These are phyloP conservation scores for Smallanthus sonchifolius DNA, from an alignment of 129 eudicot genomes.

Conservation along the genomic window DNA sequence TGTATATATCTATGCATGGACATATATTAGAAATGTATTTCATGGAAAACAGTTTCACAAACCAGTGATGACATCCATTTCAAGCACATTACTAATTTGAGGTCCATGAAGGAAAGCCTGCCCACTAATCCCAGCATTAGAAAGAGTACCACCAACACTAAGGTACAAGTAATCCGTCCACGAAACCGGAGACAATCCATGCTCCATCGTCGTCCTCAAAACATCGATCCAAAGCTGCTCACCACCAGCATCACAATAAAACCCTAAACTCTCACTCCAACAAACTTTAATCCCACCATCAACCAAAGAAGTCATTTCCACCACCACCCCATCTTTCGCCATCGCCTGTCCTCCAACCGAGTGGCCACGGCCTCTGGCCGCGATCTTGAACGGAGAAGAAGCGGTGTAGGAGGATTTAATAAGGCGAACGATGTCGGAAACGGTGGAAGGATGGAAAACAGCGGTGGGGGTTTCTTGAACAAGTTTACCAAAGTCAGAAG, in stretches of 20 bases:
- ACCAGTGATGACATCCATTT: constrained; percentile 88
- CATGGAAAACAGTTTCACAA: background rate
- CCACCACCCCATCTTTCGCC: constrained; percentile 66
- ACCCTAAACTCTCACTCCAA: constrained; percentile 49
- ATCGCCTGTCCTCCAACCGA: constrained; percentile 81
- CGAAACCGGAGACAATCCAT: constrained; percentile 73
- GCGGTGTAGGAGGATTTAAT: constrained; percentile 48
- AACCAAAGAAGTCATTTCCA: constrained; percentile 50
- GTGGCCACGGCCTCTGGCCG: constrained; percentile 83
- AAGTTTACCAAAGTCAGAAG: constrained; percentile 69
- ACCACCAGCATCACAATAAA: constrained; percentile 79
- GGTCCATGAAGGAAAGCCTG: constrained; percentile 82
- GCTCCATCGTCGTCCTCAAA: constrained; percentile 39
- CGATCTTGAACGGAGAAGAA: constrained; percentile 40
- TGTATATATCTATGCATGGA: background rate
- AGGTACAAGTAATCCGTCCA: constrained; percentile 96
- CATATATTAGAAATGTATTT: background rate
- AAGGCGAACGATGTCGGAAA: constrained; percentile 46
- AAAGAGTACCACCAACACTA: constrained; percentile 83
- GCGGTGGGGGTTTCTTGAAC: constrained; percentile 45
- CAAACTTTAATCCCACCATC: constrained; percentile 42
- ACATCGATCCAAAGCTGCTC: constrained; percentile 82
- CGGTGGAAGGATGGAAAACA: constrained; percentile 58
- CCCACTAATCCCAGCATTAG: constrained; percentile 92
- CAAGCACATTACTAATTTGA: constrained; percentile 73